Conservation (phyloP, 176 grass and related monocot species). For the Oryza longistaminata region DNA sequence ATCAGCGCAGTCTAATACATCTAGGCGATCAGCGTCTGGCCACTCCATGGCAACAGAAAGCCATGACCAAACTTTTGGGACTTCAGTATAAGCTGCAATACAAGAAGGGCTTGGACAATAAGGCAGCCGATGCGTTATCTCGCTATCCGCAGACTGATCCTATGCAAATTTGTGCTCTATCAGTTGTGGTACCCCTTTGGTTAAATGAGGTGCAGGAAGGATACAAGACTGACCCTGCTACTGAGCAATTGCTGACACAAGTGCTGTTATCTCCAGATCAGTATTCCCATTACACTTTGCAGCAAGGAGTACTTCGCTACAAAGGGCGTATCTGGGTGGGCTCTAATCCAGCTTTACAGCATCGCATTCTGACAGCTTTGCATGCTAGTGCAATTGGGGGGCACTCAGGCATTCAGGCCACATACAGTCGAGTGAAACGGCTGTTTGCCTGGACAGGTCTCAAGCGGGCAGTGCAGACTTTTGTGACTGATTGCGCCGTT, state of each 20-base stretch:
- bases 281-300: too few species aligned
- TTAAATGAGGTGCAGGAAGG: not conserved
- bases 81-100: not conserved
- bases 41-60: not conserved
- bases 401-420: not conserved
- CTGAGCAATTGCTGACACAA: too few species aligned
- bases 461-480: not conserved
- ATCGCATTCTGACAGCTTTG: too few species aligned
- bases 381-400: too few species aligned
- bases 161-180: too few species aligned
- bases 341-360: too few species aligned
- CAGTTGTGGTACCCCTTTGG: not conserved
- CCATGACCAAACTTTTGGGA: not conserved
- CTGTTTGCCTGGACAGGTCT: not conserved
- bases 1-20: not conserved
- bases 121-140: not conserved
- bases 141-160: too few species aligned
- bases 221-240: too few species aligned
- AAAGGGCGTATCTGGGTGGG: too few species aligned
- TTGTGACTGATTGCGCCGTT: not conserved
- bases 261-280: too few species aligned
- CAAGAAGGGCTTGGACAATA: not conserved
- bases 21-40: not conserved
- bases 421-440: not conserved
- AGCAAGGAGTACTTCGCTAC: too few species aligned